Conservation (phyloP, 202 grass and related monocot genomes). For the Eragrostis tef region DNA sequence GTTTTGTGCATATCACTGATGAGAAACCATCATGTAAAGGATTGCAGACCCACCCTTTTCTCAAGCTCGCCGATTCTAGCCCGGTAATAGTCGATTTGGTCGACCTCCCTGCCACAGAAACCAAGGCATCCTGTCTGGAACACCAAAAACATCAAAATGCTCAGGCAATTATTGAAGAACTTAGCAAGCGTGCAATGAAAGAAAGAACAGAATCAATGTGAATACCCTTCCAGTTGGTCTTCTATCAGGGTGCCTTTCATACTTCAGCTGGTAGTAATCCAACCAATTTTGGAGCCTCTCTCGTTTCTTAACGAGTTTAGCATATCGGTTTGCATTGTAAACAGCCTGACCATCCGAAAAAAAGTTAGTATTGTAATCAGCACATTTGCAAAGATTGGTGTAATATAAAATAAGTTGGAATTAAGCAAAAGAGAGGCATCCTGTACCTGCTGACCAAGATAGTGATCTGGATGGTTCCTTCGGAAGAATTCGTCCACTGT, state of each 20-base stretch:
- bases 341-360: constrained; percentile 67
- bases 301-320: constrained; percentile 74
- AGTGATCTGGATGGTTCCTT: constrained; percentile 91
- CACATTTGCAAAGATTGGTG: background rate
- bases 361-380: constrained; percentile 12
- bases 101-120: constrained; percentile 77
- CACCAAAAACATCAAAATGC: constrained; percentile 37
- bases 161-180: constrained; percentile 28
- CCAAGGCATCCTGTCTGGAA: constrained; percentile 83
- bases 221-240: constrained; percentile 76
- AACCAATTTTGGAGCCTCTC: constrained; percentile 93
- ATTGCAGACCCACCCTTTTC: constrained; percentile 58
- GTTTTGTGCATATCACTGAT: background rate
- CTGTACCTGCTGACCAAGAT: constrained; percentile 92
- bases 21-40: background rate
- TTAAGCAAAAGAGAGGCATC: constrained; percentile 15
- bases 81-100: constrained; percentile 82
- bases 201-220: constrained; percentile 19
- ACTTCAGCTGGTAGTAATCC: constrained; percentile 90
- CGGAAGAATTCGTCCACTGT: constrained; percentile 86
- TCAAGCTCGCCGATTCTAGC: constrained; percentile 77
- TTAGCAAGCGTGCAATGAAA: background rate
- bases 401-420: no score
- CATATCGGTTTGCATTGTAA: constrained; percentile 93
- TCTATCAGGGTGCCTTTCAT: constrained; percentile 79